Evolutionary conservation across 305 asterid genomes (phyloP).

Genomic region (Stenogyne calaminthoides): DNA sequence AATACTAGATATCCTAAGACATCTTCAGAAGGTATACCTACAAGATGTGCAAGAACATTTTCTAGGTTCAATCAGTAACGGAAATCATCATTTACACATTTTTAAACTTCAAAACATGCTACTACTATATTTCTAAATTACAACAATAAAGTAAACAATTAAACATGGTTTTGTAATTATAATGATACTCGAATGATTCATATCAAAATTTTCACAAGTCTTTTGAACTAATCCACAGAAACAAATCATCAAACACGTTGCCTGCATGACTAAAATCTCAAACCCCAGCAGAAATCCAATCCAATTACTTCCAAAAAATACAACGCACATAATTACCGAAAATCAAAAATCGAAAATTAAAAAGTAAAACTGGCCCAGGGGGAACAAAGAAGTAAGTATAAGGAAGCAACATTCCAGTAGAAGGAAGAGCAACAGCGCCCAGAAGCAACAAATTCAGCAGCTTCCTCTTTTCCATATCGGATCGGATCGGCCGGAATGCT

Average conservation of each 20-base stretch:
- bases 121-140: background rate
- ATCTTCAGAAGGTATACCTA: background rate
- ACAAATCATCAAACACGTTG: background rate
- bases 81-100: background rate
- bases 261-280: background rate
- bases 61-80: background rate
- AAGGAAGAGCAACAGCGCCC: slow-evolving; percentile 76
- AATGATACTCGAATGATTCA: background rate
- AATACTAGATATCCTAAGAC: background rate
- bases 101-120: background rate
- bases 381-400: slow-evolving; percentile 46
- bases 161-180: background rate
- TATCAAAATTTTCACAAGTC: background rate
- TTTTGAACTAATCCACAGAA: background rate
- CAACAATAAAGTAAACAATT: background rate
- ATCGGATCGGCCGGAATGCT: slow-evolving; percentile 80
- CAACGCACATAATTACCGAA: background rate
- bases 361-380: slow-evolving; percentile 45
- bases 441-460: slow-evolving; percentile 77
- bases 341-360: background rate
- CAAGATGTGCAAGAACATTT: background rate
- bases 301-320: background rate
- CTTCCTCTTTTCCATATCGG: slow-evolving; percentile 87
- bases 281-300: background rate
- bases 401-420: slow-evolving; percentile 70